phyloP scores from a whole-genome alignment of 2,329 filamentous ascomycete species.

The Phyllachora maydis region DNA sequence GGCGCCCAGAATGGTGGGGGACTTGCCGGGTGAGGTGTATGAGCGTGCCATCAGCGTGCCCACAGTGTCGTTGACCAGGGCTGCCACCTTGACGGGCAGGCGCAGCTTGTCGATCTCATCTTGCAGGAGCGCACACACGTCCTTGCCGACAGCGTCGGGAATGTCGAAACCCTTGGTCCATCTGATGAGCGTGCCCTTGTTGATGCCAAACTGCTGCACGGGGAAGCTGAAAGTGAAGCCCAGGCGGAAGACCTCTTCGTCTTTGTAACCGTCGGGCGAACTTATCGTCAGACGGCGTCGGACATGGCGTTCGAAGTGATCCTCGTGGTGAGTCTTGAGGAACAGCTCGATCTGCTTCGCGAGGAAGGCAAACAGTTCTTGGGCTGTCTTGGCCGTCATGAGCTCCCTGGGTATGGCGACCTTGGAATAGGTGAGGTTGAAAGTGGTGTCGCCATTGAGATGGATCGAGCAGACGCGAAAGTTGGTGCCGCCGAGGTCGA shows the following conservation, averaged over 20 bases:
- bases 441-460: slow-evolving; percentile 85
- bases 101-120: slow-evolving; percentile 68
- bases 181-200: slow-evolving; percentile 80
- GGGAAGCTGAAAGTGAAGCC: slow-evolving; percentile 99
- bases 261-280: slow-evolving; percentile 35
- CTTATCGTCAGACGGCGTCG: slow-evolving; percentile 40
- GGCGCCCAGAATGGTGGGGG: slow-evolving; percentile 72
- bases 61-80: slow-evolving; percentile 92
- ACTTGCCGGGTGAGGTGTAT: slow-evolving; percentile 79
- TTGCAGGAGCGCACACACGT: slow-evolving; percentile 83
- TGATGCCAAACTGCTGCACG: slow-evolving; percentile 83
- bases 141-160: slow-evolving; percentile 78
- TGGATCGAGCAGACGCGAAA: slow-evolving; percentile 93
- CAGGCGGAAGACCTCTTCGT: slow-evolving; percentile 71
- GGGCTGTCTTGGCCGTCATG: slow-evolving; percentile 73
- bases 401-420: slow-evolving; percentile 74
- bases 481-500: slow-evolving; percentile 96
- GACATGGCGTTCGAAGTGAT: slow-evolving; percentile 59
- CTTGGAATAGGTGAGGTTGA: slow-evolving; percentile 84
- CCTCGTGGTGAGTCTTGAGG: slow-evolving; percentile 67
- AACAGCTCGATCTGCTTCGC: slow-evolving; percentile 85
- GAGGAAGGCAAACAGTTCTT: slow-evolving; percentile 80
- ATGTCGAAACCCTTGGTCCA: slow-evolving; percentile 99
- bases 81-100: slow-evolving; percentile 84
- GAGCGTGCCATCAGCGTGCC: slow-evolving; percentile 95